Base-by-base conservation (phyloP, 768 basidiomycete genomes). In the Suillus decipiens region DNA sequence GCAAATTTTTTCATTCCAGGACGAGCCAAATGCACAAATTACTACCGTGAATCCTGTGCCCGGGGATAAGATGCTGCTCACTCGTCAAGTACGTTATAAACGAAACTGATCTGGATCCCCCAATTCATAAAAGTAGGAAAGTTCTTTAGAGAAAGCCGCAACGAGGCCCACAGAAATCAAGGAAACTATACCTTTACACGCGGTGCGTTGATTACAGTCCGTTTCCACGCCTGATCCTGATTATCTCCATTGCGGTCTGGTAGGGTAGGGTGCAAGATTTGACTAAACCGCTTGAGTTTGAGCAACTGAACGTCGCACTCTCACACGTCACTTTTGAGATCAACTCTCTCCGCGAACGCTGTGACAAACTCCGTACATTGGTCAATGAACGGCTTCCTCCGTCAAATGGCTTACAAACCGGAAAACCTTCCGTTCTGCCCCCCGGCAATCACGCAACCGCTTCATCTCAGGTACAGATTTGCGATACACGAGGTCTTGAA, bases 301-400 rank as follows among this genome's bases (percentile, higher is more conserved):
- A 71, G 12, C 63, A 75, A 6, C 11, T 75, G 62, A 72, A 73
- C 14, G 39, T 59, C 15, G 73, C 70, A 1, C 68, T 75, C 34
- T 63, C 62, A 14, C 61, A 45, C 51, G 71, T 71, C 1, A 68
- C 66, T 1, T 66, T 67, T 19, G 75, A 75, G 59, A 70, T 76
- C 14, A 50, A 42, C 34, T 47, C 67, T 9, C 73, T 75, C 28
- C 73, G 70, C 15, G 66, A 56, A 33, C 63, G 64, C 61, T 75
- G 75, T 53, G 73, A 73, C 10, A 60, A 63, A n/a, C 72, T 75
- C 4, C 66, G 61, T 7, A 45, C 50, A 1, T 36, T 68, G 31
- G 65, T 76, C 6, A 42, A 65, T 12, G 64, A 67, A 63, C 62
- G 66, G 17, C 59, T 61, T 41, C 60, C 60, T 61, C 55, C 48